Evolutionary conservation across 345 rosid species (phyloP).

Genomic region (Raphanus raphanistrum): DNA sequence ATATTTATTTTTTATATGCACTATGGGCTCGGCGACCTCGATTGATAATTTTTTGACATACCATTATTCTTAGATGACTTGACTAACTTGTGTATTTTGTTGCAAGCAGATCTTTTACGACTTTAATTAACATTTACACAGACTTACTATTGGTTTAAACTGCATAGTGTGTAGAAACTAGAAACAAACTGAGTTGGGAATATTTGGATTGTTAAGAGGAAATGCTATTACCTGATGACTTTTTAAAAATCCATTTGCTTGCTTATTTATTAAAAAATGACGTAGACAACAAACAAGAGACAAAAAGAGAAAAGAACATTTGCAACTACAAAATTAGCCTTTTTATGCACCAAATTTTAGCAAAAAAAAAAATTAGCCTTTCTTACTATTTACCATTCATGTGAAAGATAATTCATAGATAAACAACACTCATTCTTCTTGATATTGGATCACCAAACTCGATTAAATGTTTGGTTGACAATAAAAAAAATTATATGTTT

Average conservation of each 20-base stretch:
- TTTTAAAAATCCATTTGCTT: neutral
- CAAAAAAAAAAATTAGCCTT: neutral
- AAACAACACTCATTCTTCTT: neutral
- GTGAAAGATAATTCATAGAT: neutral
- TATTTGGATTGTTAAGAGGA: neutral
- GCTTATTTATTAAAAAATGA: neutral
- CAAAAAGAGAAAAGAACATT: neutral
- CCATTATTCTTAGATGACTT: neutral
- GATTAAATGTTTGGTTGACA: neutral
- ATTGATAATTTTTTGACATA: neutral
- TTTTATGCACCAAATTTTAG: neutral
- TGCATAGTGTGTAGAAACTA: neutral
- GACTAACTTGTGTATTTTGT: neutral
- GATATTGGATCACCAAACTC: neutral
- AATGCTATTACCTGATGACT: neutral
- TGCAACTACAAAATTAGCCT: neutral
- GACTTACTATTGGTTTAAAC: neutral
- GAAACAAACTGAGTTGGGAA: neutral
- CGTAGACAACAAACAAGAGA: neutral
- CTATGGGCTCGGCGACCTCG: neutral
- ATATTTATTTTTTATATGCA: neutral
- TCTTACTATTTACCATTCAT: neutral
- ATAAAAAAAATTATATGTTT: neutral
- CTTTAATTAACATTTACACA: neutral
- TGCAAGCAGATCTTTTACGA: neutral